Conservation (phyloP, 495 filamentous ascomycete genomes). For the Daldinia grandis region DNA sequence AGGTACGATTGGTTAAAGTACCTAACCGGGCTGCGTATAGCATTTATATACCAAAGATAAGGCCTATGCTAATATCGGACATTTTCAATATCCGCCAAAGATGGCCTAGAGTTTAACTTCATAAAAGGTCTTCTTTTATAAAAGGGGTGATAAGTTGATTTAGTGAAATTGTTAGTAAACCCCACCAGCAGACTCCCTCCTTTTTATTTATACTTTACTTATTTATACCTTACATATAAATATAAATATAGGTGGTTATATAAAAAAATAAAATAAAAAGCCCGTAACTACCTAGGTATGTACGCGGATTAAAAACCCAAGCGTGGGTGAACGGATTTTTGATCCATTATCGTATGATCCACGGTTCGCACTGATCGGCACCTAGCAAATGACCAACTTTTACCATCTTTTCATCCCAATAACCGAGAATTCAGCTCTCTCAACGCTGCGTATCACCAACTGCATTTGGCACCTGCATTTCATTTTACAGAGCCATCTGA, state of each 20-base stretch:
- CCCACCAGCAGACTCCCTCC: too few relatives aligned
- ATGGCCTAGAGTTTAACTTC: background rate
- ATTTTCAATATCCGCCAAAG: background rate
- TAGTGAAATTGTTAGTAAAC: too few relatives aligned
- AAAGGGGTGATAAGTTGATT: too few relatives aligned
- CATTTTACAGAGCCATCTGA: background rate
- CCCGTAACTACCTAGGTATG: too few relatives aligned
- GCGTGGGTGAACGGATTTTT: background rate
- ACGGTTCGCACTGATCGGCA: constrained; percentile 9
- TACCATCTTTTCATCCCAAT: background rate
- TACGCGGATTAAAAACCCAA: background rate
- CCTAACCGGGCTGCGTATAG: background rate
- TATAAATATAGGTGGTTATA: too few relatives aligned
- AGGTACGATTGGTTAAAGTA: background rate
- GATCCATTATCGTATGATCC: constrained; percentile 24
- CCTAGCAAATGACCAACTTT: constrained; percentile 6
- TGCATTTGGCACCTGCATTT: background rate
- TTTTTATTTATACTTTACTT: too few relatives aligned
- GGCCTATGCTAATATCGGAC: background rate
- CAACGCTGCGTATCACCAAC: constrained; percentile 5
- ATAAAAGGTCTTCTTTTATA: background rate
- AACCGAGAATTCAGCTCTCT: background rate
- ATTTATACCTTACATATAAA: too few relatives aligned
- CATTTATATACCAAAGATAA: background rate
- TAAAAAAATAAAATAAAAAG: too few relatives aligned